Percentiles rank a stretch among this genome's conserved stretches.
phyloP scores from a whole-genome alignment of 805 yeast genomes.

The Ogataea paradorogensis region DNA sequence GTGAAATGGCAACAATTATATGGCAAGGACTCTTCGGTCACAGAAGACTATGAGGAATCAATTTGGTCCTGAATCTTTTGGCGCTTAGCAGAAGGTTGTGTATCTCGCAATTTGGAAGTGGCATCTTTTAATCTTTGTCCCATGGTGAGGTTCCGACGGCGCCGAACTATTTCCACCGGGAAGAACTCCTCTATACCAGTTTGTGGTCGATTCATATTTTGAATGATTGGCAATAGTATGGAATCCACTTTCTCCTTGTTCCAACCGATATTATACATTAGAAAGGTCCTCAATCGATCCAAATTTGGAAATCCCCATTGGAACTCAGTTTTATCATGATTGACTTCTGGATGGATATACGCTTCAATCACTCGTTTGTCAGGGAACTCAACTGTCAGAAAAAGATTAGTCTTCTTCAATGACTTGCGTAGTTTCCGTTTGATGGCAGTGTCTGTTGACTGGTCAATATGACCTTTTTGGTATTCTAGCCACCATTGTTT shows the following conservation, averaged over 20 bases:
- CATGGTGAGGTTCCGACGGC: slow-evolving; percentile 43
- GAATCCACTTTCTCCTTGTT: slow-evolving; percentile 70
- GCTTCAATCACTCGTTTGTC: slow-evolving; percentile 68
- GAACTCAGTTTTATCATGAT: slow-evolving; percentile 71
- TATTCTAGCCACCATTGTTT: slow-evolving; percentile 57
- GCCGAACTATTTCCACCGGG: slow-evolving; percentile 52
- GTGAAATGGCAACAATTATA: slow-evolving; percentile 74
- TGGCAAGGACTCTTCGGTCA: slow-evolving; percentile 62
- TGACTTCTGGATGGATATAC: slow-evolving; percentile 78
- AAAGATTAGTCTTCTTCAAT: slow-evolving; percentile 50
- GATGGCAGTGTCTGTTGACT: slow-evolving; percentile 44
- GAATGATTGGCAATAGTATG: slow-evolving; percentile 78
- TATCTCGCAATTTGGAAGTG: slow-evolving; percentile 42
- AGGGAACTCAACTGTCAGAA: slow-evolving; percentile 65
- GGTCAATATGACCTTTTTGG: slow-evolving; percentile 39
- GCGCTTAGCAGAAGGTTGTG: slow-evolving; percentile 3
- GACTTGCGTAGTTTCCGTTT: slow-evolving; percentile 56
- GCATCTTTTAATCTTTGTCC: slow-evolving; percentile 66
- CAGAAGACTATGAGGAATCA: slow-evolving; percentile 55
- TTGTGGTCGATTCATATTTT: slow-evolving; percentile 72
- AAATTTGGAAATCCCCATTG: slow-evolving; percentile 89
- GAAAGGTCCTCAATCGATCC: slow-evolving; percentile 68
- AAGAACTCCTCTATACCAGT: slow-evolving; percentile 64
- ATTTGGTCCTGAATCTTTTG: slow-evolving; percentile 29
- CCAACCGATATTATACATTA: slow-evolving; percentile 80